phyloP scores from a whole-genome alignment of 257 asterid genomes.

The Solanum boliviense region DNA sequence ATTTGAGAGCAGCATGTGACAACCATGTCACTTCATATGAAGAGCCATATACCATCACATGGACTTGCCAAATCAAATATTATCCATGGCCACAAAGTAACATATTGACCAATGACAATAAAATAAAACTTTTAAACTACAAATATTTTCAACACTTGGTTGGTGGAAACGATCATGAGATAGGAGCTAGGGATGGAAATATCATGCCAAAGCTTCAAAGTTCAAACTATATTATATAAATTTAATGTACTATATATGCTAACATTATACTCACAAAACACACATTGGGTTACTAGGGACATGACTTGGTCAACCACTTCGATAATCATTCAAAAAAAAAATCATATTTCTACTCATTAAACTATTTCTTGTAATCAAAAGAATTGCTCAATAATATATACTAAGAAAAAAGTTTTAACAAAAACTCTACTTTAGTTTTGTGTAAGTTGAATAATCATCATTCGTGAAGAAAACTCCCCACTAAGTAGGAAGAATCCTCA shows the following conservation, averaged over 20 bases:
- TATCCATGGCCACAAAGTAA: no score
- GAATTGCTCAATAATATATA: background rate
- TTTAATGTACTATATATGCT: background rate
- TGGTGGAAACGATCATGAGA: background rate
- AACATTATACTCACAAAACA: background rate
- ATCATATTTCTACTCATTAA: background rate
- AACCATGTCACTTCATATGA: no score
- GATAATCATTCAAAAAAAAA: background rate
- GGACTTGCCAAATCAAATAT: no score
- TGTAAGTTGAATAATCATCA: background rate
- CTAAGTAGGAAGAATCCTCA: background rate
- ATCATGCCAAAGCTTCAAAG: background rate
- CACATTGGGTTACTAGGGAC: background rate
- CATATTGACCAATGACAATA: no score
- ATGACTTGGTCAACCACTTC: background rate
- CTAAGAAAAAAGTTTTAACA: background rate
- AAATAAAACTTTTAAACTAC: no score
- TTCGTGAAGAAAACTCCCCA: background rate
- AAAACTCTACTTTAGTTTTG: background rate
- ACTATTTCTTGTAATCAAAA: background rate
- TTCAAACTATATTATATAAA: background rate
- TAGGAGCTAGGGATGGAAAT: background rate
- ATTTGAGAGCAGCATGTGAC: no score
- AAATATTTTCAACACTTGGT: background rate
- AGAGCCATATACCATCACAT: no score